These are phyloP conservation scores for Chlorella sp. DNA, from an alignment of 139 green algal species.

Conservation along the genomic window DNA sequence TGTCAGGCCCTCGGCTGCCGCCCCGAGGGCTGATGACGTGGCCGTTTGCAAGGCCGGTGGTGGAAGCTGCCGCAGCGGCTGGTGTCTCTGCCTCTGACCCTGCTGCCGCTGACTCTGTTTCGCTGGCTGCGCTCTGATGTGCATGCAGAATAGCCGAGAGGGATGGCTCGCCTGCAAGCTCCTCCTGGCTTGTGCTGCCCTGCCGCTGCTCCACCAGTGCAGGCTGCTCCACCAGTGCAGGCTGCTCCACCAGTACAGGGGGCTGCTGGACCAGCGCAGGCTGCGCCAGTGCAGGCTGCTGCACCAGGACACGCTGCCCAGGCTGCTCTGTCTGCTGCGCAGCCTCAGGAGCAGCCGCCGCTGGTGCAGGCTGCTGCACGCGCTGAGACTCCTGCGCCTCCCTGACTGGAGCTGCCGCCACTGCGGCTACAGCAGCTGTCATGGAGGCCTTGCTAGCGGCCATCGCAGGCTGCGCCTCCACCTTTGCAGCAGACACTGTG, in stretches of 20 bases:
- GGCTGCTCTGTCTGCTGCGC: background rate
- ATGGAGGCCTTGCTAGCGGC: no score
- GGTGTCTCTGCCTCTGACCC: background rate
- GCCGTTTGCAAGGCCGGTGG: background rate
- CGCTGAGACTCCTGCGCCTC: conserved; percentile 7
- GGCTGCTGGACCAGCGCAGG: no score
- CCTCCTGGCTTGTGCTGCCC: background rate
- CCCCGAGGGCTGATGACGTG: conserved; percentile 9
- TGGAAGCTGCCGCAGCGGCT: background rate
- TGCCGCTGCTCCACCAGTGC: background rate
- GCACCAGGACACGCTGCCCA: background rate
- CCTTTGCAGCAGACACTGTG: no score
- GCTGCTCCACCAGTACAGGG: no score
- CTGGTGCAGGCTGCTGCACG: background rate
- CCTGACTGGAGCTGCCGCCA: no score
- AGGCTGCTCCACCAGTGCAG: background rate
- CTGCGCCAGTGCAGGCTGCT: background rate
- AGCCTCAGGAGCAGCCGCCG: no score
- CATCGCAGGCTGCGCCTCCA: no score
- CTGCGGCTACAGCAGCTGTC: no score
- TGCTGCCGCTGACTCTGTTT: background rate
- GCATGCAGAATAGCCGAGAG: background rate
- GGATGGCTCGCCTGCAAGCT: background rate
- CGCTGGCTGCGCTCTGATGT: background rate
- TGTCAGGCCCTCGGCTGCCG: background rate